Evolutionary conservation across 441 rosid genomes (phyloP), one percentile per base, ranked within the genome.

Genomic region (Eugenia klotzschiana): DNA sequence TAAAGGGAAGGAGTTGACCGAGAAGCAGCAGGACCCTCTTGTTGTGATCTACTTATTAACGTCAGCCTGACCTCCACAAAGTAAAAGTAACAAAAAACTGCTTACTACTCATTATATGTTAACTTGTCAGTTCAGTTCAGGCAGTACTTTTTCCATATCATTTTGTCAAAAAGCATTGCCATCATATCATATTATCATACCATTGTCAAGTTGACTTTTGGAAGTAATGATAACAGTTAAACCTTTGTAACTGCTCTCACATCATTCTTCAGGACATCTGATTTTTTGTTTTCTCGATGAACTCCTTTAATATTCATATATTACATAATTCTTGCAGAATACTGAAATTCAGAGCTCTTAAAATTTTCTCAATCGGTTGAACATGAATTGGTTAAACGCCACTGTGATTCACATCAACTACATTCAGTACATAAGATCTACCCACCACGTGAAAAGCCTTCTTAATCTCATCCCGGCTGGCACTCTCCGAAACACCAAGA

Each of bases 361-460:
- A 57, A 12, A 26, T 57, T 57, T 26, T 14, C 37, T 57, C 69
- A 26, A 57, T 14, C 10, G 7, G 25, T 57, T 9, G 69, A 43
- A 8, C 7, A 57, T 57, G 20, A 57, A 26, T 57, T 1, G 69
- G 37, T 6, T 12, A 14, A 26, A 26, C 7, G 29, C 37, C 20
- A 57, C 20, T 26, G 69, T 14, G 37, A 1, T 57, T 14, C 69
- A 20, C 69, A 26, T 57, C 25, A 8, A 43, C 14, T 10, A 79
- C 33, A 13, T 46, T 51, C 6, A 79, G 27, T 12, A 43, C 33
- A 1, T 18, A 85, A 46, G 29, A 80, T 69, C 25, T 5, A 87
- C 92, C 89, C 84, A 95, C 98, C n/a, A 81, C 83, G 87, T 86
- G 97, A 89, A 92, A 96, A 2, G 98, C 93, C 88, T 90, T 92